Conservation (phyloP, 352 stramenopile genomes). For the Phytopythium cucurbitacearum region DNA sequence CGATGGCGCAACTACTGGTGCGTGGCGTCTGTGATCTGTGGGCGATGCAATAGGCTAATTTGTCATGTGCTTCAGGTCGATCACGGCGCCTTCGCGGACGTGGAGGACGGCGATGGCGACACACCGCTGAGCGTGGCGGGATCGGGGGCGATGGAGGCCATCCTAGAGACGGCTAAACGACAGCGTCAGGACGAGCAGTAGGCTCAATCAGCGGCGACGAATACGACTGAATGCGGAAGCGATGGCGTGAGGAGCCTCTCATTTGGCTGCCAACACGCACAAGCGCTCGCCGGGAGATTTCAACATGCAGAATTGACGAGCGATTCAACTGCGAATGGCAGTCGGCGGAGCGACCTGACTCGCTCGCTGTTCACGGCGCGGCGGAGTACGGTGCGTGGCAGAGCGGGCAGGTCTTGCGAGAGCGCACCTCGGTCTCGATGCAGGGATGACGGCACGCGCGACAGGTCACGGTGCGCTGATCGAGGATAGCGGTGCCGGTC, state of each 20-base stretch:
- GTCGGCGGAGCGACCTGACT: no score
- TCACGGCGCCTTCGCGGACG: conserved; percentile 51
- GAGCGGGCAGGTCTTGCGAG: conserved; percentile 82
- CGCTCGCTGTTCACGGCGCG: conserved; percentile 1
- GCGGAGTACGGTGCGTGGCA: conserved; percentile 70
- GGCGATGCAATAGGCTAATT: not conserved
- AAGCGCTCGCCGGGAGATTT: not conserved
- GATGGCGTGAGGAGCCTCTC: no score
- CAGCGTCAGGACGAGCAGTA: not conserved
- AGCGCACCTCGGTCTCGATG: conserved; percentile 82
- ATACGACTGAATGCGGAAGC: no score
- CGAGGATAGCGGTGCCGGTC: conserved; percentile 69
- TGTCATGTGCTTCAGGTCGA: conserved; percentile 30
- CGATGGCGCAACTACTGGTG: conserved; percentile 61
- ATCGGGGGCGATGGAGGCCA: conserved; percentile 32
- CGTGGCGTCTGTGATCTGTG: conserved; percentile 2
- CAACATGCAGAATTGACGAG: no score
- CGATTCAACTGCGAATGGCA: no score
- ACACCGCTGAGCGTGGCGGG: conserved; percentile 45
- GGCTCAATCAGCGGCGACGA: no score
- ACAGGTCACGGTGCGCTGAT: conserved; percentile 76
- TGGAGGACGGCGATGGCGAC: conserved; percentile 67
- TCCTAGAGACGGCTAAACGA: conserved; percentile 25
- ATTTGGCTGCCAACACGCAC: no score
- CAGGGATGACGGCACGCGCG: conserved; percentile 84